Evolutionary conservation across 345 rosid genomes (phyloP).

Genomic region (Boechera retrofracta): DNA sequence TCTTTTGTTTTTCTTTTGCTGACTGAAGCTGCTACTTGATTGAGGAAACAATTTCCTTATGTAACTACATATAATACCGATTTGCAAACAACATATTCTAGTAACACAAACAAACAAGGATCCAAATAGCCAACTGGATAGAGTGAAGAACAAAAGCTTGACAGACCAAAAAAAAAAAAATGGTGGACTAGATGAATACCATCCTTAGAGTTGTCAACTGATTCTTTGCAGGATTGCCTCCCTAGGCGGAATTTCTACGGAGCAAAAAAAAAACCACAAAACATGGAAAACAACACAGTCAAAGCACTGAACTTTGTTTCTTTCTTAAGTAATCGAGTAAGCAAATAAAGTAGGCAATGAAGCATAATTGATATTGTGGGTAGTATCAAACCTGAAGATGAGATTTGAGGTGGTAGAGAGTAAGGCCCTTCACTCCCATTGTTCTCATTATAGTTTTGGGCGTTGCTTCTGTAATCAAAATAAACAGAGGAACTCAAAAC

Average conservation of each 20-base stretch:
- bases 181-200: conserved; percentile 48
- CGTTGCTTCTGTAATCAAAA: conserved; percentile 71
- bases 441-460: conserved; percentile 92
- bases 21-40: too few relatives aligned
- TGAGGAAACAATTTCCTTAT: too few relatives aligned
- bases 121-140: too few relatives aligned
- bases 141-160: too few relatives aligned
- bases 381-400: conserved; percentile 77
- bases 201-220: conserved; percentile 80
- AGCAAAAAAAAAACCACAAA: neutral
- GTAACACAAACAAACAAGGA: too few relatives aligned
- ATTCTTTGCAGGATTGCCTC: conserved; percentile 84
- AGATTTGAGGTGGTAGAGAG: conserved; percentile 90
- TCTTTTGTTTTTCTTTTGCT: too few relatives aligned
- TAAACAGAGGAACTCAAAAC: neutral
- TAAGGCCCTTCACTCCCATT: conserved; percentile 94
- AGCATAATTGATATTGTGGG: neutral
- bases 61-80: too few relatives aligned
- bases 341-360: neutral
- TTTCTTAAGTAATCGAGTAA: neutral
- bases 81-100: too few relatives aligned
- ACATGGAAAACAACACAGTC: conserved; percentile 8
- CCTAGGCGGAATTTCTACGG: conserved; percentile 89
- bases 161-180: neutral
- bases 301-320: neutral